Evolutionary conservation across 495 filamentous ascomycete species (phyloP).

Genomic region (Neurospora hispaniola): DNA sequence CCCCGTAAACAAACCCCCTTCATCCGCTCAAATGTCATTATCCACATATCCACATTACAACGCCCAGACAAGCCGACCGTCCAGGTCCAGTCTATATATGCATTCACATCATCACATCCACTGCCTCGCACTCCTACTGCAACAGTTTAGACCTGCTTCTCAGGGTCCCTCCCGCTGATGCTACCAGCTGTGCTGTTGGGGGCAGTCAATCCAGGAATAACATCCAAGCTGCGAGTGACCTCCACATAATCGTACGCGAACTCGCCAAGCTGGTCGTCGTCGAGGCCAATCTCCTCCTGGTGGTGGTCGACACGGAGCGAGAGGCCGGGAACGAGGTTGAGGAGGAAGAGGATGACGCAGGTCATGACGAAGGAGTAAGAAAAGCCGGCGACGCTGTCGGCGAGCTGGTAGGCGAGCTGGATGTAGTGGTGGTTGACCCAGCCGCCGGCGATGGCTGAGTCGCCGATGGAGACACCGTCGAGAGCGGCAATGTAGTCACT

Average conservation of each 20-base stretch:
- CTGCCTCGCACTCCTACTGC: background rate
- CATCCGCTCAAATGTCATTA: background rate
- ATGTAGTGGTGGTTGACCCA: constrained; percentile 90
- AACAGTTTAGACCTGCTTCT: constrained; percentile 13
- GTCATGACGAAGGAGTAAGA: constrained; percentile 84
- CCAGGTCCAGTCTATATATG: background rate
- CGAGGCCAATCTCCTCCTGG: constrained; percentile 84
- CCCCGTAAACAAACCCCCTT: background rate
- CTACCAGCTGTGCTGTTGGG: constrained; percentile 12
- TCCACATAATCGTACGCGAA: constrained; percentile 99
- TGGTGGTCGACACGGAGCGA: constrained; percentile 74
- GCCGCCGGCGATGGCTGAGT: constrained; percentile 53
- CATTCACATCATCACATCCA: background rate
- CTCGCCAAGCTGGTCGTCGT: constrained; percentile 94
- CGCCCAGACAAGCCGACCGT: background rate
- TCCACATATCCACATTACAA: background rate
- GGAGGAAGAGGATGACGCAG: constrained; percentile 78
- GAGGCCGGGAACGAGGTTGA: constrained; percentile 82
- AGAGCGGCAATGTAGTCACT: constrained; percentile 79
- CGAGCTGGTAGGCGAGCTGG: constrained; percentile 83
- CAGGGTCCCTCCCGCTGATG: constrained; percentile 13
- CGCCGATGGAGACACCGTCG: constrained; percentile 49
- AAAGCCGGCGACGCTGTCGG: constrained; percentile 79
- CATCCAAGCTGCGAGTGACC: constrained; percentile 63
- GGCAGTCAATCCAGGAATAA: constrained; percentile 5